phyloP scores from a whole-genome alignment of 2,329 filamentous ascomycete genomes.

The Neoscytalidium dimidiatum region DNA sequence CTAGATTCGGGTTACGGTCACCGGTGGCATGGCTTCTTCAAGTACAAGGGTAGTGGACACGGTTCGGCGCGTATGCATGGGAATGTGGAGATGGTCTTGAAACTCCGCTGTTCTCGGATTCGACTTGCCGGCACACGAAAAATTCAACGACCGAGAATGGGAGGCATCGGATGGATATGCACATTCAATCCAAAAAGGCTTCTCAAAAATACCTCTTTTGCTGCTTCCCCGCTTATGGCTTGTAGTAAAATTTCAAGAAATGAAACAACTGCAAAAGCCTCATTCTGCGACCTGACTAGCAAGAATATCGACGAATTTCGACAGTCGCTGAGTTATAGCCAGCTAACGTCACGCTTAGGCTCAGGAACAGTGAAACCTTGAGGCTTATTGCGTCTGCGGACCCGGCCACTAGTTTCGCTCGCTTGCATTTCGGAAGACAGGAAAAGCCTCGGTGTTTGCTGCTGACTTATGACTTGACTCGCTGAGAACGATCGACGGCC shows the following conservation, averaged over 20 bases:
- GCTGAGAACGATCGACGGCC: constrained; percentile 19
- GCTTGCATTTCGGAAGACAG: not conserved
- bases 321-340: not conserved
- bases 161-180: constrained; percentile 21
- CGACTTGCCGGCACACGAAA: constrained; percentile 21
- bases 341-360: not conserved
- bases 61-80: constrained; percentile 20
- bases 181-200: constrained; percentile 20
- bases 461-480: constrained; percentile 9
- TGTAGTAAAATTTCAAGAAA: constrained; percentile 18
- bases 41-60: constrained; percentile 20
- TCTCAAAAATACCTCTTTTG: constrained; percentile 21
- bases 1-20: constrained; percentile 56
- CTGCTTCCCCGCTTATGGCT: constrained; percentile 20
- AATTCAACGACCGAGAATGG: constrained; percentile 19
- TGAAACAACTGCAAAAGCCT: constrained; percentile 16
- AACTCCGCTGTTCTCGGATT: constrained; percentile 17
- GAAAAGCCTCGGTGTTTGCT: constrained; percentile 1
- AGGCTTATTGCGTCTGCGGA: not conserved
- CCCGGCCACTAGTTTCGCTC: not conserved
- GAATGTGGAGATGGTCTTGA: constrained; percentile 20
- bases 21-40: constrained; percentile 17
- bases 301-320: not conserved
- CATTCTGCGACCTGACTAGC: not conserved
- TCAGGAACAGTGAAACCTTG: constrained; percentile 11